These are phyloP conservation scores for Cladosporium sp. DNA, from an alignment of 2,329 filamentous ascomycete species.

Conservation along the genomic window DNA sequence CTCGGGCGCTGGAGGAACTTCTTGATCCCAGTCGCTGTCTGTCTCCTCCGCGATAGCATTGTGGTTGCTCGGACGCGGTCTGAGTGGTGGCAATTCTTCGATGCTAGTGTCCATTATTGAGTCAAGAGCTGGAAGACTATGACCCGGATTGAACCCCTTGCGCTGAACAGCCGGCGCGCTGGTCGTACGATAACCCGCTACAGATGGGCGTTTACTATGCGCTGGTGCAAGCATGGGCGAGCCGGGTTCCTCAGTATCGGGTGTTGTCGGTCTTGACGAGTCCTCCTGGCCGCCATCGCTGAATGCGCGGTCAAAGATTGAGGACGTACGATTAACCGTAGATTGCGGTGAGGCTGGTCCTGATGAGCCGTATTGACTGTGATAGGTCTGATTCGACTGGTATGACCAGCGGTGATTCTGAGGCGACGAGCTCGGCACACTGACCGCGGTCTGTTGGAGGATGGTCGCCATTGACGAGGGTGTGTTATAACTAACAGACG, in stretches of 20 bases:
- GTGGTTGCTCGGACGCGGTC: conserved; percentile 18
- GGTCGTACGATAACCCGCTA: conserved; percentile 30
- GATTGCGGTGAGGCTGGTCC: conserved; percentile 78
- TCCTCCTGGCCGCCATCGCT: conserved; percentile 55
- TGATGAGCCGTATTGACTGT: conserved; percentile 61
- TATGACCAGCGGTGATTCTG: conserved; percentile 58
- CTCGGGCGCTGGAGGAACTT: background rate
- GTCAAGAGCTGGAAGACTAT: conserved; percentile 21
- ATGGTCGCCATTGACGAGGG: conserved; percentile 53
- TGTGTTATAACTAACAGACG: conserved; percentile 37
- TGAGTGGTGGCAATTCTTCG: conserved; percentile 24
- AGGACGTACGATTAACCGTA: conserved; percentile 60
- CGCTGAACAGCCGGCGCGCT: conserved; percentile 19
- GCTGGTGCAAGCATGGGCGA: conserved; percentile 62
- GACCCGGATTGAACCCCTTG: conserved; percentile 12
- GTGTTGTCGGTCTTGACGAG: conserved; percentile 73
- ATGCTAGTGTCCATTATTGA: conserved; percentile 29
- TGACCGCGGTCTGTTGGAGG: conserved; percentile 60
- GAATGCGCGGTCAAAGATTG: conserved; percentile 73
- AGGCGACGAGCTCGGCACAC: conserved; percentile 47
- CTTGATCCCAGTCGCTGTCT: conserved; percentile 19
- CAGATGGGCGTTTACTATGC: conserved; percentile 56
- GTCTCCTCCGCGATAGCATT: conserved; percentile 28
- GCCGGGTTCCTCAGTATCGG: conserved; percentile 60
- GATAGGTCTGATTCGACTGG: conserved; percentile 57